Percentiles rank a stretch among this genome's conserved stretches.
These are phyloP conservation scores for Fraxinus quadrangulata DNA, from an alignment of 257 asterid species.

Conservation along the genomic window DNA sequence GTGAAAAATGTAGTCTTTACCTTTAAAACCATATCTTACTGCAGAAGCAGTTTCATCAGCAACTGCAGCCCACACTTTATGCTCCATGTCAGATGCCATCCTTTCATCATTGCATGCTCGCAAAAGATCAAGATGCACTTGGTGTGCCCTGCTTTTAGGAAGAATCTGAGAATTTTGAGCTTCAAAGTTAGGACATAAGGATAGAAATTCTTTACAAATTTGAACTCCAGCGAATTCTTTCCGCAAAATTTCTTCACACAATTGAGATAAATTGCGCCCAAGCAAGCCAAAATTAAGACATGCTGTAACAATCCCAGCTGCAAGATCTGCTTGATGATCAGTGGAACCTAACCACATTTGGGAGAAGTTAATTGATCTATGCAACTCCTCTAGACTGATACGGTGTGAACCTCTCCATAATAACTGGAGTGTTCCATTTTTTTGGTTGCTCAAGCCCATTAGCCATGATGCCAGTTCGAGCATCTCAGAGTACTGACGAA, in stretches of 20 bases:
- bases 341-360: slow-evolving; percentile 78
- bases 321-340: slow-evolving; percentile 85
- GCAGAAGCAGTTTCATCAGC: slow-evolving; percentile 95
- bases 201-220: slow-evolving; percentile 62
- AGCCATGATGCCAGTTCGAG: slow-evolving; percentile 80
- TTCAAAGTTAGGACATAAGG: slow-evolving; percentile 55
- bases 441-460: slow-evolving; percentile 68
- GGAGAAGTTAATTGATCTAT: slow-evolving; percentile 73
- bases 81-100: slow-evolving; percentile 67
- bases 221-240: slow-evolving; percentile 59
- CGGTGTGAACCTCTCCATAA: slow-evolving; percentile 75
- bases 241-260: slow-evolving; percentile 83
- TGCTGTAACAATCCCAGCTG: slow-evolving; percentile 74
- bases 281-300: slow-evolving; percentile 86
- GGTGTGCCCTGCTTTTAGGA: slow-evolving; percentile 93
- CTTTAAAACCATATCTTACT: slow-evolving; percentile 84
- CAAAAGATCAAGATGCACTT: slow-evolving; percentile 85
- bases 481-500: slow-evolving; percentile 75
- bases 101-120: slow-evolving; percentile 63
- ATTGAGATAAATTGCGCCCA: slow-evolving; percentile 80
- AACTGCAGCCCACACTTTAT: slow-evolving; percentile 79
- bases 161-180: slow-evolving; percentile 77
- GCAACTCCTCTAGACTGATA: slow-evolving; percentile 90
- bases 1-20: slow-evolving; percentile 35
- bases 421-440: slow-evolving; percentile 38